Percentiles rank a stretch among this genome's conserved stretches.
Evolutionary conservation across 1,284 basidiomycete species (phyloP).

Genomic region (Sanghuangporus sanghuang): DNA sequence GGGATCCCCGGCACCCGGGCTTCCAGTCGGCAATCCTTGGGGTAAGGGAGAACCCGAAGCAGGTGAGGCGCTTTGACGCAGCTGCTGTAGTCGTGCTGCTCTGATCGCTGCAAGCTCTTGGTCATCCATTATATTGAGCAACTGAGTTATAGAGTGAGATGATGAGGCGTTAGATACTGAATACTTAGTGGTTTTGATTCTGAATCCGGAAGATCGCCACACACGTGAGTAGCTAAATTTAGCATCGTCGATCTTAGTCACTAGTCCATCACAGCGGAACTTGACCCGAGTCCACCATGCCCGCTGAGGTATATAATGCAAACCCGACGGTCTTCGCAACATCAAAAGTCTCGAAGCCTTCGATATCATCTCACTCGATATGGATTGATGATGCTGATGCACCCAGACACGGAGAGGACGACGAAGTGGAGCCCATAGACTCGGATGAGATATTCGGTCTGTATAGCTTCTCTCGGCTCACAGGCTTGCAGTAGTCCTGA

Average conservation of each 20-base stretch:
- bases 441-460: conserved; percentile 65
- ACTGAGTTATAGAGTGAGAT: background rate
- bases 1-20: conserved; percentile 5
- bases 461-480: conserved; percentile 13
- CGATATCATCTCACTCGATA: conserved; percentile 35
- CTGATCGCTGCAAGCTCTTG: conserved; percentile 40
- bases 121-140: conserved; percentile 28
- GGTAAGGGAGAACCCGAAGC: background rate
- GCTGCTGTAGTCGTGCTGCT: conserved; percentile 36
- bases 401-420: conserved; percentile 26
- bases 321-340: conserved; percentile 56
- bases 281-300: conserved; percentile 29
- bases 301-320: conserved; percentile 54
- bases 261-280: background rate
- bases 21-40: conserved; percentile 4
- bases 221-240: background rate
- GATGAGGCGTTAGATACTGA: background rate
- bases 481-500: background rate
- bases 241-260: background rate
- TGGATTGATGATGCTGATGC: conserved; percentile 42
- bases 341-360: conserved; percentile 35
- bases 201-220: conserved; percentile 1
- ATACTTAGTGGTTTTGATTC: background rate
- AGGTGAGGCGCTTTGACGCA: conserved; percentile 28
- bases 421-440: conserved; percentile 57